Evolutionary conservation across 768 basidiomycete genomes (phyloP), one percentile per base, ranked within the genome.

Genomic region (Hericium rajendrae): DNA sequence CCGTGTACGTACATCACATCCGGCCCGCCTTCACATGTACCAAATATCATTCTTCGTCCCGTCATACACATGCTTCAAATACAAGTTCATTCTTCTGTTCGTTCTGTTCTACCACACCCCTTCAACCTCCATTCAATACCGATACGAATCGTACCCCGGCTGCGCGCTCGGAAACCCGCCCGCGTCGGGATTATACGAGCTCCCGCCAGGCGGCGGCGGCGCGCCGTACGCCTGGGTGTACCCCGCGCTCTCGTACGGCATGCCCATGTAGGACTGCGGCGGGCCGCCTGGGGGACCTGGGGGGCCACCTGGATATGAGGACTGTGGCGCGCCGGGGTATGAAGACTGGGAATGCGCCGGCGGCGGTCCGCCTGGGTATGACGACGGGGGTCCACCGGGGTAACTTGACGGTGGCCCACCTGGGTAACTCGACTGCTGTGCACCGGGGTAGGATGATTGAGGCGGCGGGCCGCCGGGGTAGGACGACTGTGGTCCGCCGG

Each of bases 121-220:
- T 60, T 51, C 41, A 60, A 22, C 22, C 22, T 43, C 55, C 50
- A 40, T 41, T 38, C 54, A 56, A 38, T 60, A 52, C 28, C 51
- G 22, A 12, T 58, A 52, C 38, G 59, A 56, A 49, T 43, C 60
- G 57, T 60, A 62, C 32, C 53, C 50, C 6, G 59, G 55, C 28
- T 60, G 57, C 12, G 60, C 55, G 13, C 43, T 55, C 6, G 66
- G 65, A 40, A 64, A 66, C 4, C 48, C 28, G 13, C 32, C 48
- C n/a, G 20, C 26, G 40, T 32, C 48, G 16, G 16, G 28, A 38
- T 39, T 51, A 32, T 15, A 48, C n/a, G 55, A 54, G 53, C 37
- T 37, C 13, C 59, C 57, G 9, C 39, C 38, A 20, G 55, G 39
- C 20, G 63, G 53, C 37, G 43, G 54, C 28, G 28, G 28, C 24